Evolutionary conservation across 768 basidiomycete genomes (phyloP), one percentile per base, ranked within the genome.

Genomic region (Tulasnella sp.): DNA sequence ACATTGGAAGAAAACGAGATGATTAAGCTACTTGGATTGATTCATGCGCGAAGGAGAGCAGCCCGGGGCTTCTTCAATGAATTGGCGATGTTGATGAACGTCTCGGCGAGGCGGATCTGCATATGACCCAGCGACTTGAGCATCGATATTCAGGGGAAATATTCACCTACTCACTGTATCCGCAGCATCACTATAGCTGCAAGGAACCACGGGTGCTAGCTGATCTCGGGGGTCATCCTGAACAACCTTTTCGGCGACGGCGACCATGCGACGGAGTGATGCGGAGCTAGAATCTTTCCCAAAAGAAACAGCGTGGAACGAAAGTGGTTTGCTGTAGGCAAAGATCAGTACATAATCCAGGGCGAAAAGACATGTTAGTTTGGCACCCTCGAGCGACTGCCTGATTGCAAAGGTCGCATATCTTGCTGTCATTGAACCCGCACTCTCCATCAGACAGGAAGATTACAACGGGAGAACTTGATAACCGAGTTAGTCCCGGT

Each of bases 371-470:
- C 17, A 29, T 38, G 2, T 22, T 29, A 2, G 7, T 80, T 40
- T 77, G 4, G 14, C n/a, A 88, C 88, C 89, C 88, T 4, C 83
- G 85, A 31, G 82, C 81, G 29, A 86, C 77, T 0, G 88, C 84
- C 1, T 84, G 73, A 19, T 83, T 84, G 76, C 86, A 85, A 3
- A 89, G 75, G 74, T 84, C 83, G 31, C 84, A 83, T 64, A 88
- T 80, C 1, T 81, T 79, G 6, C 78, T 38, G 58, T 89, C 87
- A 0, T 52, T 67, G 25, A 86, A 81, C 2, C 14, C 4, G 67
- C 86, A 86, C 81, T 88, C 85, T 0, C 89, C 89, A 76, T 88
- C 89, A 1, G 89, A 89, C 9, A 89, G 82, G 81, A 89, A 90
- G 71, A 89, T 85, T 19, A 89, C 81, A 6, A 89, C 84, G 0